Percentiles rank a stretch among this genome's conserved stretches.
Conservation (phyloP, 1,139 yeast genomes). For the Casaregolazyma suthepensis region DNA sequence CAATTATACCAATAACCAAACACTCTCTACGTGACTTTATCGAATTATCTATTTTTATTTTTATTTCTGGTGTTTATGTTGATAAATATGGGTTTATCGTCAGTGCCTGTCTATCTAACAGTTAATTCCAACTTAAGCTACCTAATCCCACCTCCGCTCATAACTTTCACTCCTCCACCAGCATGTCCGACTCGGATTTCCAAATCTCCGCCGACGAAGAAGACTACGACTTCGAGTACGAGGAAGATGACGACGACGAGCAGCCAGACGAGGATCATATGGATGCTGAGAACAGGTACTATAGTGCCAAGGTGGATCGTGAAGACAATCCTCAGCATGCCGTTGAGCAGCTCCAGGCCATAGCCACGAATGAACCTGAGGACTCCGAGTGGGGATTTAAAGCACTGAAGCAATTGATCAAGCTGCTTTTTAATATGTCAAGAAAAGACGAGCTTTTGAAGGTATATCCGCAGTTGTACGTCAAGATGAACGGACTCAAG, state of each 20-base stretch:
- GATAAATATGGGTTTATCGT: too few species aligned
- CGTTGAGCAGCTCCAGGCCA: constrained; percentile 37
- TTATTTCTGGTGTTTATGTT: too few species aligned
- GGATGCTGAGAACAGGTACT: constrained; percentile 47
- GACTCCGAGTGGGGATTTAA: constrained; percentile 42
- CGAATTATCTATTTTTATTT: too few species aligned
- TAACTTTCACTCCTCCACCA: neutral
- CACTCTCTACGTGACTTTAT: too few species aligned
- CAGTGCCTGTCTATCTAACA: too few species aligned
- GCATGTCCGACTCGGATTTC: constrained; percentile 40
- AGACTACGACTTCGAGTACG: constrained; percentile 60
- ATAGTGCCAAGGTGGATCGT: constrained; percentile 51
- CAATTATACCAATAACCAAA: too few species aligned
- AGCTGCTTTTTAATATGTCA: constrained; percentile 41
- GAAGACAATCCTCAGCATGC: constrained; percentile 54
- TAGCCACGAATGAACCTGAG: constrained; percentile 31
- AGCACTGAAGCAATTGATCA: constrained; percentile 59
- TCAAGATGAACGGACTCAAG: constrained; percentile 22
- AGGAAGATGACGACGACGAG: constrained; percentile 42
- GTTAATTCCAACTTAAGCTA: too few species aligned
- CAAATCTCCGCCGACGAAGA: constrained; percentile 48
- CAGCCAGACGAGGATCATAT: constrained; percentile 29
- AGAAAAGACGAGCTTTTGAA: constrained; percentile 35
- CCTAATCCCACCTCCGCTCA: too few species aligned
- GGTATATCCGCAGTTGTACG: constrained; percentile 31